Conservation (phyloP, 257 asterid species). For the Coffea canephora region DNA sequence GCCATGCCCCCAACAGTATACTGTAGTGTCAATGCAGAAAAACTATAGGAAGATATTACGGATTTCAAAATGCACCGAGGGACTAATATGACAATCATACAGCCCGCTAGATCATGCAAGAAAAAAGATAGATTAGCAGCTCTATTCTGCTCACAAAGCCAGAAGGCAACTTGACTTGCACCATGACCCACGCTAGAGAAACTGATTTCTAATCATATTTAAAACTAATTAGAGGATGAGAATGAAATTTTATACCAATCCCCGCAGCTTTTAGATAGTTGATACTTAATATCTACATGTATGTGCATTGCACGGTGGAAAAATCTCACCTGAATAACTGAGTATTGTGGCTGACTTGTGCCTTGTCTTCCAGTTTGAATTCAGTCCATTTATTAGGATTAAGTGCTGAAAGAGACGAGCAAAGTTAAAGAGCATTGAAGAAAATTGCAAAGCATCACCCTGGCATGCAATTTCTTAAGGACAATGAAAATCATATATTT, state of each 20-base stretch:
- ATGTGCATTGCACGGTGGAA: background rate
- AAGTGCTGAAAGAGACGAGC: slow-evolving; percentile 57
- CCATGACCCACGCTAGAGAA: background rate
- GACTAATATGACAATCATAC: background rate
- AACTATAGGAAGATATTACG: no score
- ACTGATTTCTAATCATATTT: background rate
- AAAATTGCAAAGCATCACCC: background rate
- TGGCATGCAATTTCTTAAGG: background rate
- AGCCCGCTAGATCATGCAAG: no score
- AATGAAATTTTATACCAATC: background rate
- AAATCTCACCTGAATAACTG: slow-evolving; percentile 74
- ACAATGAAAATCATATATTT: background rate
- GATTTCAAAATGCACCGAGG: background rate
- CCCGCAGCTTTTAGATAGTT: background rate
- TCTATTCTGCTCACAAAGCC: background rate
- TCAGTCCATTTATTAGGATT: slow-evolving; percentile 87
- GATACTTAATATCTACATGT: background rate
- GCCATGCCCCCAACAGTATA: no score
- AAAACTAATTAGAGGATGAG: background rate
- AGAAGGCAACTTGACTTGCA: background rate
- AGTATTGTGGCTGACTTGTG: slow-evolving; percentile 86
- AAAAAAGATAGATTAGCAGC: background rate
- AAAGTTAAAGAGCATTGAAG: background rate
- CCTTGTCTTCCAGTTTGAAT: slow-evolving; percentile 88
- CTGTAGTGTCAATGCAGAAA: no score